Evolutionary conservation across 1,284 basidiomycete genomes (phyloP), one percentile per base, ranked within the genome.

Genomic region (Ceratobasidium theobromae): DNA sequence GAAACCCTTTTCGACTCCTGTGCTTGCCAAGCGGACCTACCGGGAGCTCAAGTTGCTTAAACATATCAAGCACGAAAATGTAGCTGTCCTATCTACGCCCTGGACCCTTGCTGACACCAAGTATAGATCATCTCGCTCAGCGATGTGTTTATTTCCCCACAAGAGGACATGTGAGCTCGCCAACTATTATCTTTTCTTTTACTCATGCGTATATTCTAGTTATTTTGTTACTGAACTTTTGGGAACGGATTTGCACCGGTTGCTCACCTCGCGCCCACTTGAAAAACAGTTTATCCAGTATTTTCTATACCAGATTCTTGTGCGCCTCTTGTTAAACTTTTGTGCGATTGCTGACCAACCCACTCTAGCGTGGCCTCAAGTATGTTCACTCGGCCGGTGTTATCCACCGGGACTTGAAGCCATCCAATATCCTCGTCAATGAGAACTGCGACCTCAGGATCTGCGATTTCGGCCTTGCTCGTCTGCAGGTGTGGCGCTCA

Each of bases 221-320:
- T 99, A 99, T 82, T 99, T 99, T 77, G 97, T 99, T 66, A 99
- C 97, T n/a, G 96, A 99, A 75, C 87, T 99, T 8, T 86, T 99
- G 49, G 96, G 97, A 65, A 99, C 96, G 69, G 96, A 99, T 80
- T 84, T 99, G 16, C 96, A 99, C 77, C 91, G 96, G 70, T 85
- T 99, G 33, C 84, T 99, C 72, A 99, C 97, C 21, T 96, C 93
- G 54, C 84, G 96, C 60, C 96, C 96, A 25, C 83, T 99, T 71
- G 96, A 99, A 81, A 99, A 99, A 82, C 96, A 99, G 77, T 99
- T 99, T 78, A 99, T 99, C 69, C 96, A 99, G 76, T 99, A 99
- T 79, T 99, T 99, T 82, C 81, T 99, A 41, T 99, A 99, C 80
- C 96, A 99, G 79, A 99, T 99, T 71, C 84, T 99, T 68, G 91